Evolutionary conservation across 1,139 yeast genomes (phyloP).

Genomic region (Scheffersomyces illinoinensis): DNA sequence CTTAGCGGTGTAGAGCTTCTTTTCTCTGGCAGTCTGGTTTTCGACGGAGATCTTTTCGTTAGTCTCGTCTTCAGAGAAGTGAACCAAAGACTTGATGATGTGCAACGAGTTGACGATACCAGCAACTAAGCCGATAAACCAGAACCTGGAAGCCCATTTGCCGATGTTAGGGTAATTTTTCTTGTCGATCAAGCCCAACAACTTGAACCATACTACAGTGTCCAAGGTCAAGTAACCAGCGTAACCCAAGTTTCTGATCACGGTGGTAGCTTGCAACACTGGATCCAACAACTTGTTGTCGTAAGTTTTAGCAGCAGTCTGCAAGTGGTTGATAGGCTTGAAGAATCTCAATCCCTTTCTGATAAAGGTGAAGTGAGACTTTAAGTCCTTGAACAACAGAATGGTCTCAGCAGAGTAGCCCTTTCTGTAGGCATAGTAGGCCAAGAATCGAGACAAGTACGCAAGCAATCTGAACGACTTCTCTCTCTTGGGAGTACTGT

Average conservation of each 20-base stretch:
- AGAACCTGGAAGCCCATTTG: constrained; percentile 60
- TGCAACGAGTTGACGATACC: constrained; percentile 62
- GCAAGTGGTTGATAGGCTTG: constrained; percentile 77
- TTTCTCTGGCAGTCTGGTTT: constrained; percentile 18
- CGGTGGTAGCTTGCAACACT: constrained; percentile 55
- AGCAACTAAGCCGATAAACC: constrained; percentile 73
- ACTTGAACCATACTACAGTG: constrained; percentile 67
- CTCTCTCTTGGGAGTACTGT: constrained; percentile 68
- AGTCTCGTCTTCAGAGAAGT: constrained; percentile 10
- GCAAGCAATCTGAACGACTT: constrained; percentile 80
- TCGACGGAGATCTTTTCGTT: constrained; percentile 36
- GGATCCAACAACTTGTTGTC: constrained; percentile 76
- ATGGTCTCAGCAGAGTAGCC: constrained; percentile 57
- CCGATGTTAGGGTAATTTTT: constrained; percentile 37
- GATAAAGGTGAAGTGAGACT: constrained; percentile 62
- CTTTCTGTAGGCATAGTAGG: constrained; percentile 61
- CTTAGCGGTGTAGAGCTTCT: constrained; percentile 46
- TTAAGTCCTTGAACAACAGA: constrained; percentile 51
- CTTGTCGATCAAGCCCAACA: constrained; percentile 43
- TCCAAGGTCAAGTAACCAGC: constrained; percentile 78
- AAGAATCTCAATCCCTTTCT: constrained; percentile 85
- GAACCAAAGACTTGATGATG: constrained; percentile 12
- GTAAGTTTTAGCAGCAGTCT: constrained; percentile 65
- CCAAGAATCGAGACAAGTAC: constrained; percentile 73
- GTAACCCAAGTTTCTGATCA: constrained; percentile 70